Base-by-base conservation (phyloP, 2,329 filamentous ascomycete genomes). In the Aspergillus vadensis region DNA sequence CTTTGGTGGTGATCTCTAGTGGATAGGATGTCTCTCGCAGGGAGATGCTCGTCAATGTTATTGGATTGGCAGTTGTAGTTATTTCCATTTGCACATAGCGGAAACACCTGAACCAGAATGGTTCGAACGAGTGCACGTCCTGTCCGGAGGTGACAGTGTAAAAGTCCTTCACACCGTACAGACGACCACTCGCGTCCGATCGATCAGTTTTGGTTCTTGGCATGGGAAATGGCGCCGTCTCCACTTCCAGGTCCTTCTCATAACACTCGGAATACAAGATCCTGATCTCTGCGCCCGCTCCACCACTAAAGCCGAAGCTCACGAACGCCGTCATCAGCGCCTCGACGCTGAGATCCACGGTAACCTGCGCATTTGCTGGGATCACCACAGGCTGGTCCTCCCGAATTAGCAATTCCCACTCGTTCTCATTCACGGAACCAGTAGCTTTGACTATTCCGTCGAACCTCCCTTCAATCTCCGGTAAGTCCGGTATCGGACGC, bases 91-190 rank as follows among this genome's bases (percentile, higher is more conserved):
- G 39, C 15, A 55, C n/a, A n/a, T 59, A 62, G 53, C 60, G 60
- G 25, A 62, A 60, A 14, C 57, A 60, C 7, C 57, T 57, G 54
- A 60, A 57, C 57, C 60, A 62, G 54, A 60, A 62, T 7, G 60
- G 44, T 7, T 44, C 49, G 15, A 57, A 60, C 1, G 7, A 2
- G 17, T 36, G 23, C 1, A 12, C 1, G 0, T 15, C n/a, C 5
- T 55, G 39, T 23, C 17, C 21, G 1, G 30, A 12, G 4, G 44
- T 14, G 17, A 57, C n/a, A 6, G 53, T 59, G 8, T 62, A 59
- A n/a, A 54, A 47, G 27, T 59, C 57, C 14, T 41, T 36, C 5
- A 32, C 30, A 3, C 60, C 57, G 30, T 54, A 36, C 5, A 62
- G 32, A 0, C 58, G 50, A 0, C 53, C 60, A 15, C 10, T 39